Conservation (phyloP, 148 eudicot genomes). For the Suaeda aralocaspica region DNA sequence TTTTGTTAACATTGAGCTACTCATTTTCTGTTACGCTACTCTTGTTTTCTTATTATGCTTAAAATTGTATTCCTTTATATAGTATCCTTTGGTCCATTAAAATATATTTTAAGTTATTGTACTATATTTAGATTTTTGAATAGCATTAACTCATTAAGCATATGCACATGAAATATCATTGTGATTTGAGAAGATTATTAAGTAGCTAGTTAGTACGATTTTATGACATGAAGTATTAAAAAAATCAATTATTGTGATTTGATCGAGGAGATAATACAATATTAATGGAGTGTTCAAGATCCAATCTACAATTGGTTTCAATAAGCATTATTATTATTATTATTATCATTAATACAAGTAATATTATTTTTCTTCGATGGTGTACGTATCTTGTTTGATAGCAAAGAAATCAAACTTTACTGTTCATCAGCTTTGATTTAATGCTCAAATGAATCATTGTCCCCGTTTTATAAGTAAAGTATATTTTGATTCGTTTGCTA, state of each 20-base stretch:
- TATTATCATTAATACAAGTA: neutral
- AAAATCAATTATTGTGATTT: neutral
- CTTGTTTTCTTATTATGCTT: neutral
- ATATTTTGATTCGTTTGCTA: too few relatives aligned
- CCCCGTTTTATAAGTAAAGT: too few relatives aligned
- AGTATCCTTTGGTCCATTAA: neutral
- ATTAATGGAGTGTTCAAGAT: neutral
- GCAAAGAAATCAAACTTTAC: too few relatives aligned
- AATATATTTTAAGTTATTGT: neutral
- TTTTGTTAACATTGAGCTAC: conserved; percentile 4
- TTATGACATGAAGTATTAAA: conserved; percentile 1
- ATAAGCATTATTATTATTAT: neutral
- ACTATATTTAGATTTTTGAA: neutral
- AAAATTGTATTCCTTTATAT: neutral
- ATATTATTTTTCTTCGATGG: too few relatives aligned
- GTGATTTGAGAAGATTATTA: neutral
- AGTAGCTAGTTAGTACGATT: neutral
- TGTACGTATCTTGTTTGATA: too few relatives aligned
- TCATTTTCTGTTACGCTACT: neutral
- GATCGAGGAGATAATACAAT: neutral
- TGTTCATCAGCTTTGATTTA: too few relatives aligned
- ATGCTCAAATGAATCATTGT: too few relatives aligned
- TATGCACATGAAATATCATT: neutral
- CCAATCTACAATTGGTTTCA: neutral
- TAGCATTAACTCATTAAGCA: neutral